Evolutionary conservation across 768 basidiomycete genomes (phyloP), one percentile per base, ranked within the genome.

Genomic region (Lactifluus pinguis): DNA sequence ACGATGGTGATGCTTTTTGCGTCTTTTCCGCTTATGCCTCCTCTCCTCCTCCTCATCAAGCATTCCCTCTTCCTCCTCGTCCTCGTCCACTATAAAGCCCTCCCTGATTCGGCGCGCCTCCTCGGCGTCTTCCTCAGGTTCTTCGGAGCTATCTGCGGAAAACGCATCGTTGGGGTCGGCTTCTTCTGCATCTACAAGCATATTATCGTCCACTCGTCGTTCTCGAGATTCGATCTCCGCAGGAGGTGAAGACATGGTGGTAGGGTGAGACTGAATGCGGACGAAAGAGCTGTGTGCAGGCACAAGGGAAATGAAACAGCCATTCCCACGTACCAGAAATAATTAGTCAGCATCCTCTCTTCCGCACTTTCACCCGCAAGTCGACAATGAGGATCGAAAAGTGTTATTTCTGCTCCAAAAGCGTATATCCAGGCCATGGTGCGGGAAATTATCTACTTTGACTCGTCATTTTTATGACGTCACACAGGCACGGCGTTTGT

Each of bases 321-420:
- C 45, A 34, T 7, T 48, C 1, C 8, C 61, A 62, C 56, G 57
- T 57, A 57, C 56, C 6, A 29, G 10, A 57, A 8, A 2, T 19
- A 34, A 59, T 64, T 59, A 53, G 62, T 65, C 63, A 64, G 47
- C 61, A 49, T 25, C 2, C 38, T 14, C 45, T 39, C 34, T 14
- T 25, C 14, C 60, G 11, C 30, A 15, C 30, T 9, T 1, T 15
- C 21, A 7, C 48, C 14, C 47, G 6, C 8, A 2, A 44, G 44
- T 44, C 41, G 15, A 32, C 44, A 68, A 95, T 97, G 94, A 83
- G 93, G 69, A 88, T 98, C 65, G 95, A 97, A 77, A 95, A 95
- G 79, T 98, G 95, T 72, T 98, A 95, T 72, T 98, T 99, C 73
- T 99, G 95, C 77, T 97, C 93, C 36, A 91, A 89, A 60, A 95